A percentile compares a stretch with the other conserved stretches of the same genome.
These are phyloP conservation scores for Telfairia occidentalis DNA, from an alignment of 331 rosid genomes.

Conservation along the genomic window DNA sequence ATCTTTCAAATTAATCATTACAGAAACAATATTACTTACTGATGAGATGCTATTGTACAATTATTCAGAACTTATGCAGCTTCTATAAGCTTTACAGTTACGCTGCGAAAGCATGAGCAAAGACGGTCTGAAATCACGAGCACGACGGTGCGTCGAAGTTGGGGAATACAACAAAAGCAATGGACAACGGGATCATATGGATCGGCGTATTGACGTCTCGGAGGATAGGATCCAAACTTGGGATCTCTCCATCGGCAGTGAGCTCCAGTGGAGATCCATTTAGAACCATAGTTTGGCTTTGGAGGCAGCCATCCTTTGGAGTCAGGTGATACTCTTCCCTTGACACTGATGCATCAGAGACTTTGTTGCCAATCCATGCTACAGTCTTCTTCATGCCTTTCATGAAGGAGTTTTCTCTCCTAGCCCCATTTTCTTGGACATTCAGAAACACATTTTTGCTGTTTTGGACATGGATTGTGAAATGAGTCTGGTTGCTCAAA, in stretches of 20 bases:
- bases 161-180: conserved; percentile 68
- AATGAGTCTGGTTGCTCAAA: conserved; percentile 59
- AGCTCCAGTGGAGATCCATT: conserved; percentile 70
- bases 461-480: conserved; percentile 36
- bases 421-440: conserved; percentile 15
- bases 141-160: conserved; percentile 86
- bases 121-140: conserved; percentile 1
- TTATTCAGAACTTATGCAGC: background rate
- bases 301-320: conserved; percentile 36
- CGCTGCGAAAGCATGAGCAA: background rate
- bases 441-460: conserved; percentile 15
- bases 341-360: conserved; percentile 39
- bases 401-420: conserved; percentile 24
- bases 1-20: background rate
- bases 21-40: conserved; percentile 1
- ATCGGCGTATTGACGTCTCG: conserved; percentile 33
- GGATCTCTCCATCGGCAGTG: conserved; percentile 48
- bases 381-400: conserved; percentile 48
- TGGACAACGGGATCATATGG: conserved; percentile 42
- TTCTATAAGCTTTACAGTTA: conserved; percentile 6
- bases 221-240: conserved; percentile 41
- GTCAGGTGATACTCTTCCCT: conserved; percentile 87
- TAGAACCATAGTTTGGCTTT: conserved; percentile 55
- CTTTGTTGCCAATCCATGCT: conserved; percentile 77
- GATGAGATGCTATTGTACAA: background rate